Evolutionary conservation across 2,329 filamentous ascomycete species (phyloP), one percentile per base, ranked within the genome.

Genomic region (Aspergillus sergii): DNA sequence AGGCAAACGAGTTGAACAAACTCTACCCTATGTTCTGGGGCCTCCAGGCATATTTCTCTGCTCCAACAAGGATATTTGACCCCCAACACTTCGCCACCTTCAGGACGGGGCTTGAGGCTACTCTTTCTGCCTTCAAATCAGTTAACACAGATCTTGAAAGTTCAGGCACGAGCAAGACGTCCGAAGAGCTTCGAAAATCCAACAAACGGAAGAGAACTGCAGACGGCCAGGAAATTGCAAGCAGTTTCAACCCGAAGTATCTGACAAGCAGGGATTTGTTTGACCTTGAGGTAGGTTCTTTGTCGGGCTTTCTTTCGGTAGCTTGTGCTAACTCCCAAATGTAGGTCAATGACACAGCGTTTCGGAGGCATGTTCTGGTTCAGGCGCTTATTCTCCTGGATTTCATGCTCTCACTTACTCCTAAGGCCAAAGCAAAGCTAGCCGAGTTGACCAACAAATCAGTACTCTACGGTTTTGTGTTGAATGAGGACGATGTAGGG

Each of bases 181-280:
- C 81, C 2, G 88, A 90, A 48, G 91, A 93, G 58, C 81, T 83
- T 54, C 89, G 88, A 66, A 86, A 85, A 66, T 87, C 86, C 6
- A 79, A 76, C 34, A 96, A 94, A 78, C 87, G 92, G 61, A 96
- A 94, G 76, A 83, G 86, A 50, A 83, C 85, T 12, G 84, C 80
- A 32, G 84, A 87, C 58, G 86, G 87, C 9, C 83, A 86, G 57
- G 89, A 90, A 64, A 81, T 89, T 57, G 84, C 88, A 28, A 90
- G 88, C 73, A 89, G 87, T 28, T 98, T 97, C 80, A 99, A 99
- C 72, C 94, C 96, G 1, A 99, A 98, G 75, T 99, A 99, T 75
- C 85, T 99, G 21, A 99, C 95, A n/a, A 98, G 94, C 76, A 87
- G 91, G 68, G 96, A 99, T 75, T 83, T 99, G 1, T 99, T 99